Conservation (phyloP, 805 yeast species). For the Teunomyces kruisii region DNA sequence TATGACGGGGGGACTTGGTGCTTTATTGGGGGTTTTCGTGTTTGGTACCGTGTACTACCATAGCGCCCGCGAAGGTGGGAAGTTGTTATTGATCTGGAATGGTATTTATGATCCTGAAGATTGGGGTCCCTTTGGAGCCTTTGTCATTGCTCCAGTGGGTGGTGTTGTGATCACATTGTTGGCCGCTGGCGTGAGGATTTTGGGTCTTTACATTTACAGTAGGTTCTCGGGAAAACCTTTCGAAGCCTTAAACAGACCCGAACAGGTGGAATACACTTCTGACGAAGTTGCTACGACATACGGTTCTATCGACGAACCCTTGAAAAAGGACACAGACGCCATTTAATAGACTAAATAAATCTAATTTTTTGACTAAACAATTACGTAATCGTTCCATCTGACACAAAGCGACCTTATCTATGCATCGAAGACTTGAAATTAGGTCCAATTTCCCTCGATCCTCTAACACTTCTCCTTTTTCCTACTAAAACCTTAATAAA, state of each 20-base stretch:
- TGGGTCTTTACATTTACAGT: slow-evolving; percentile 28
- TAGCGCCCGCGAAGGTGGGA: slow-evolving; percentile 73
- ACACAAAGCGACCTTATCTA: slow-evolving; percentile 1
- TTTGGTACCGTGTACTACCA: slow-evolving; percentile 82
- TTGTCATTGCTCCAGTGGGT: slow-evolving; percentile 85
- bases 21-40: slow-evolving; percentile 73
- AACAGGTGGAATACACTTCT: slow-evolving; percentile 15
- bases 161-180: slow-evolving; percentile 60
- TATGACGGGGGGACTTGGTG: slow-evolving; percentile 81
- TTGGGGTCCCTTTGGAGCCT: slow-evolving; percentile 96
- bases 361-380: not conserved
- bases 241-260: slow-evolving; percentile 45
- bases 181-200: slow-evolving; percentile 51
- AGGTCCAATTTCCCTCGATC: not conserved
- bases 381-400: not conserved
- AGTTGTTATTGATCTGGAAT: slow-evolving; percentile 68
- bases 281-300: slow-evolving; percentile 9
- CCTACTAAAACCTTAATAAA: not conserved
- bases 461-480: not conserved
- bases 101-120: slow-evolving; percentile 76
- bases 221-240: slow-evolving; percentile 39
- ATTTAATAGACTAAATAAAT: not conserved
- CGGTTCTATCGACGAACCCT: slow-evolving; percentile 18
- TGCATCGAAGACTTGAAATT: not conserved
- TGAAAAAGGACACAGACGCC: slow-evolving; percentile 2